Evolutionary conservation across 169 alveolate species (phyloP).

Genomic region (Eimeria mitis): DNA sequence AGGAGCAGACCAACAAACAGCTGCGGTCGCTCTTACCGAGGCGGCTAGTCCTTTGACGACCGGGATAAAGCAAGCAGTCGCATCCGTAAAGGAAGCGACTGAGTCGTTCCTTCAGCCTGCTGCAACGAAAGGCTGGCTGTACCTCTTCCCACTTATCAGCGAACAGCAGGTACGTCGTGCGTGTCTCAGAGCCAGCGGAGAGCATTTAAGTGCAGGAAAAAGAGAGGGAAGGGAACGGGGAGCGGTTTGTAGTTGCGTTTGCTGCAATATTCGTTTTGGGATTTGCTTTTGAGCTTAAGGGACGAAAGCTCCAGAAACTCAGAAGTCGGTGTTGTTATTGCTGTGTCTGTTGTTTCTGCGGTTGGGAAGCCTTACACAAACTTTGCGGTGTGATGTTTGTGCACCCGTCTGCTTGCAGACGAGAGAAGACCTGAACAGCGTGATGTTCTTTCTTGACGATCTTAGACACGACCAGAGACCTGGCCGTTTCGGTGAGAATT

Average conservation of each 20-base stretch:
- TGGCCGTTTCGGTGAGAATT: neutral
- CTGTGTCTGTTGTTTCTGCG: neutral
- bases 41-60: neutral
- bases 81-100: too few relatives aligned
- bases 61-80: neutral
- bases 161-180: neutral
- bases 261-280: neutral
- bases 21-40: neutral
- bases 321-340: neutral
- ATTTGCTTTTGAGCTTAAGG: neutral
- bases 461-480: neutral
- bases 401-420: neutral
- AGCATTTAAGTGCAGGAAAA: neutral
- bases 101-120: too few relatives aligned
- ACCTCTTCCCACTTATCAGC: neutral
- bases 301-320: neutral
- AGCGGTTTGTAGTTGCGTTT: neutral
- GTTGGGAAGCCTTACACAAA: neutral
- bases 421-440: neutral
- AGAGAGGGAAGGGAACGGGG: neutral
- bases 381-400: neutral
- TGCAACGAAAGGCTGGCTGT: too few relatives aligned
- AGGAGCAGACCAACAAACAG: neutral
- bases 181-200: neutral
- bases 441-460: neutral